These are phyloP conservation scores for Mrakia frigida DNA, from an alignment of 768 basidiomycete genomes.

Conservation along the genomic window DNA sequence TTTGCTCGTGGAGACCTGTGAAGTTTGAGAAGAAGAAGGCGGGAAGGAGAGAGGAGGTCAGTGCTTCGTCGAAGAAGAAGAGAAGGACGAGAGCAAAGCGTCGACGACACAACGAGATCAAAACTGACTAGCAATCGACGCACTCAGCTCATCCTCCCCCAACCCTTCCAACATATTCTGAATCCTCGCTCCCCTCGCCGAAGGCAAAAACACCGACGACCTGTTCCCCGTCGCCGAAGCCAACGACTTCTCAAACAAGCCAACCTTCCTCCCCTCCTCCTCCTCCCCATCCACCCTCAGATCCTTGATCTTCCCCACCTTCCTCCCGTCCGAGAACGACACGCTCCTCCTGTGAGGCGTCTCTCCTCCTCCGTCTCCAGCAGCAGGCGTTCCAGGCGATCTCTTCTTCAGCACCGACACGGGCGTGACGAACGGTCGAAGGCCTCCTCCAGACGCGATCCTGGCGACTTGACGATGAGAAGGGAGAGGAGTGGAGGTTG, in stretches of 20 bases:
- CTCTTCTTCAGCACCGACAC: constrained; percentile 33
- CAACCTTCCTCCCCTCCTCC: constrained; percentile 20
- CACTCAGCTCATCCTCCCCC: constrained; percentile 48
- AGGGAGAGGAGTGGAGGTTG: constrained; percentile 23
- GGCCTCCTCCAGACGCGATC: constrained; percentile 19
- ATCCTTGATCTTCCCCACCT: constrained; percentile 78
- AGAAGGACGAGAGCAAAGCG: neutral
- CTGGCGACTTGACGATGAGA: neutral
- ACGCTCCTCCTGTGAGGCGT: constrained; percentile 50
- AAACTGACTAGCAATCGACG: constrained; percentile 51
- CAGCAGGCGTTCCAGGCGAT: constrained; percentile 11
- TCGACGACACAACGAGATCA: neutral
- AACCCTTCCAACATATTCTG: constrained; percentile 71
- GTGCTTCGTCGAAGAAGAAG: neutral
- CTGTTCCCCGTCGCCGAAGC: constrained; percentile 36
- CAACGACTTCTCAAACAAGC: constrained; percentile 34
- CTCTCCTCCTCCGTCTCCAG: constrained; percentile 12
- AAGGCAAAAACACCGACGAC: constrained; percentile 48
- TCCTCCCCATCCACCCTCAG: constrained; percentile 46
- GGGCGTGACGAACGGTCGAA: constrained; percentile 30
- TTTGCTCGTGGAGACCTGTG: constrained; percentile 39
- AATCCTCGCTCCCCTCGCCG: constrained; percentile 72
- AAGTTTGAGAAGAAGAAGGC: neutral
- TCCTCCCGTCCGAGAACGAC: constrained; percentile 92
- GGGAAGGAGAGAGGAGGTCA: constrained; percentile 10